phyloP scores from a whole-genome alignment of 768 basidiomycete genomes.

The Tylopilus cervinicoccineus region DNA sequence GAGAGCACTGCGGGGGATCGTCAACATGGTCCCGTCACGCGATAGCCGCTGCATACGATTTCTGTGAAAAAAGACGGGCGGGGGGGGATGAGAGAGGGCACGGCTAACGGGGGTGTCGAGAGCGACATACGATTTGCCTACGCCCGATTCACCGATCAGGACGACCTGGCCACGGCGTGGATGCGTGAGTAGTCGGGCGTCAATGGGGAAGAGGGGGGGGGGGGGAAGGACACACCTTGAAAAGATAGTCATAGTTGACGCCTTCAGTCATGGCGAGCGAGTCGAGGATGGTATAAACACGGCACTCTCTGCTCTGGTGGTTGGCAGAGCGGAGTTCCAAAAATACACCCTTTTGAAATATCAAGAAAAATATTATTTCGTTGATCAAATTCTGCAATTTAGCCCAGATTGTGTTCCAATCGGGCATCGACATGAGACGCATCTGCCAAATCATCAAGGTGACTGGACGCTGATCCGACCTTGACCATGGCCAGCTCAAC shows the following conservation, averaged over 20 bases:
- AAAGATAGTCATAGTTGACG: constrained; percentile 97
- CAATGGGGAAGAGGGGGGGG: too few relatives aligned
- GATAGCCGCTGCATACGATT: constrained; percentile 29
- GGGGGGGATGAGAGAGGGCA: not conserved
- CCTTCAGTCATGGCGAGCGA: constrained; percentile 71
- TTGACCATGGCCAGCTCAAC: not conserved
- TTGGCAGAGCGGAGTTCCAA: constrained; percentile 31
- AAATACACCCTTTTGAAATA: not conserved
- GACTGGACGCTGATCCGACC: not conserved
- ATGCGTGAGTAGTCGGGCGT: not conserved
- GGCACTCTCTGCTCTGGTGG: not conserved
- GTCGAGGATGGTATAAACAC: not conserved
- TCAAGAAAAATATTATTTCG: too few relatives aligned
- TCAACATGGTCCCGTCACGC: constrained; percentile 2
- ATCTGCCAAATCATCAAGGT: constrained; percentile 75
- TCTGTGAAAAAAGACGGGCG: constrained; percentile 20
- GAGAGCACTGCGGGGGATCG: constrained; percentile 71
- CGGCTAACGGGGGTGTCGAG: not conserved
- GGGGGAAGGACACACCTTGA: constrained; percentile 70
- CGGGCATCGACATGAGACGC: too few relatives aligned
- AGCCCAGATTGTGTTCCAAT: too few relatives aligned
- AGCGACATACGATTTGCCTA: constrained; percentile 94
- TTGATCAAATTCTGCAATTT: too few relatives aligned
- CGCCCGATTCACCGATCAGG: constrained; percentile 97
- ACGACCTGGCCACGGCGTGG: constrained; percentile 67